A percentile compares a stretch with the other conserved stretches of the same genome.
These are phyloP conservation scores for Oryza nivara DNA, from an alignment of 176 grass and related monocot species.

Conservation along the genomic window DNA sequence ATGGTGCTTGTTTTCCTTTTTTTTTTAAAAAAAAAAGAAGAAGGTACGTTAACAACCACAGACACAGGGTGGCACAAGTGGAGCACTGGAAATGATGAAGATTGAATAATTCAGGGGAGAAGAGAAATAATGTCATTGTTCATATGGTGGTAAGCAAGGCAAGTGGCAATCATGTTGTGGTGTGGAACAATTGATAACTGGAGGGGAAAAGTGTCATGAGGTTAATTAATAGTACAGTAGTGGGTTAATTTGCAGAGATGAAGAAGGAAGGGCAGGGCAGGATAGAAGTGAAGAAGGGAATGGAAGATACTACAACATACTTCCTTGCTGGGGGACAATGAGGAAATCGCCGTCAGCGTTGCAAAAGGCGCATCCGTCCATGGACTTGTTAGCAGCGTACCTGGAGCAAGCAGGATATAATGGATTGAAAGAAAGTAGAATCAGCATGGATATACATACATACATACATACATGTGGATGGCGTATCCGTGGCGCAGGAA, in stretches of 20 bases:
- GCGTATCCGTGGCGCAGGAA: slow-evolving; percentile 88
- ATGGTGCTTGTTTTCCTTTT: neutral
- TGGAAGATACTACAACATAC: slow-evolving; percentile 36
- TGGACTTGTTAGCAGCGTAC: slow-evolving; percentile 92
- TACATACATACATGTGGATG: slow-evolving; percentile 60
- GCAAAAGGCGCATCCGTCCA: slow-evolving; percentile 86
- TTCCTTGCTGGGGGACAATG: slow-evolving; percentile 81
- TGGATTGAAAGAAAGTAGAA: neutral
- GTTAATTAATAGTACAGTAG: too few species aligned
- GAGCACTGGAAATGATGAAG: neutral
- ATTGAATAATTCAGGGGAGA: neutral
- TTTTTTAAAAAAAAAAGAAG: too few species aligned
- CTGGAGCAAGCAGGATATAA: slow-evolving; percentile 14
- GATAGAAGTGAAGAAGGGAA: neutral
- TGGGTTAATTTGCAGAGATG: too few species aligned
- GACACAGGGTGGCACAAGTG: neutral
- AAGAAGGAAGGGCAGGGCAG: too few species aligned
- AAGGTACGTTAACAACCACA: neutral
- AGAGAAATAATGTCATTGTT: neutral
- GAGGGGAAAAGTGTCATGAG: neutral
- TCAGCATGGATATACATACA: too few species aligned
- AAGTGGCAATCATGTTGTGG: neutral
- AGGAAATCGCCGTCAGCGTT: slow-evolving; percentile 97
- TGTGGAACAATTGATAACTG: neutral
- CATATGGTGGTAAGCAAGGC: neutral